These are phyloP conservation scores for Solanum habrochaites DNA, from an alignment of 257 asterid genomes.

Conservation along the genomic window DNA sequence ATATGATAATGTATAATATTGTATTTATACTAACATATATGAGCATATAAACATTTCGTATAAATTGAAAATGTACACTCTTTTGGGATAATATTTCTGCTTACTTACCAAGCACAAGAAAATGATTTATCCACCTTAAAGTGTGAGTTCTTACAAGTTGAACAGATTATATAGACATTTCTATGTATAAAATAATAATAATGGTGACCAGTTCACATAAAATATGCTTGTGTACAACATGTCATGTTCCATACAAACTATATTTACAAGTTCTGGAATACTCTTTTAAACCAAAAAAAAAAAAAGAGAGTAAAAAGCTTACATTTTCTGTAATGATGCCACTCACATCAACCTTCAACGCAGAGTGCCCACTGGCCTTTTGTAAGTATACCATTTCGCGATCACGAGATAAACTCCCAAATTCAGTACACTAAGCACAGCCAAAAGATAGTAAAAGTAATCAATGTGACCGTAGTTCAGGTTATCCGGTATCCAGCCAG, in stretches of 20 bases:
- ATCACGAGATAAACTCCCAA: slow-evolving; percentile 33
- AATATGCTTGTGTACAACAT: background rate
- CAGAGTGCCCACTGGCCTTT: slow-evolving; percentile 31
- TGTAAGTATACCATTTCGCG: slow-evolving; percentile 46
- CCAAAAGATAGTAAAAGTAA: slow-evolving; percentile 52
- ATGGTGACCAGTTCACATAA: background rate
- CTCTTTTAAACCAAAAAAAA: background rate
- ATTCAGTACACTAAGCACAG: slow-evolving; percentile 38
- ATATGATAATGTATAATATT: too few species aligned
- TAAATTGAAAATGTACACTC: background rate
- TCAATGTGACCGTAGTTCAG: slow-evolving; percentile 42
- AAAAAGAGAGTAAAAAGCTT: background rate
- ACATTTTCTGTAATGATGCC: background rate
- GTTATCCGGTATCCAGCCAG: slow-evolving; percentile 63
- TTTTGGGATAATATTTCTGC: background rate
- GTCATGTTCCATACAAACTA: background rate
- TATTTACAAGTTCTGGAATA: background rate
- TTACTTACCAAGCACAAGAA: background rate
- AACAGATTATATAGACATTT: background rate
- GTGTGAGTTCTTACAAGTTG: background rate
- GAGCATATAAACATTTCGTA: too few species aligned
- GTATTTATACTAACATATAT: background rate
- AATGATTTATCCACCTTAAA: background rate
- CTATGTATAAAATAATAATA: background rate
- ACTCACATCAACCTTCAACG: slow-evolving; percentile 5